Base-by-base conservation (phyloP, 192 early-diverging fungal genomes). In the Umbelopsis sp. region DNA sequence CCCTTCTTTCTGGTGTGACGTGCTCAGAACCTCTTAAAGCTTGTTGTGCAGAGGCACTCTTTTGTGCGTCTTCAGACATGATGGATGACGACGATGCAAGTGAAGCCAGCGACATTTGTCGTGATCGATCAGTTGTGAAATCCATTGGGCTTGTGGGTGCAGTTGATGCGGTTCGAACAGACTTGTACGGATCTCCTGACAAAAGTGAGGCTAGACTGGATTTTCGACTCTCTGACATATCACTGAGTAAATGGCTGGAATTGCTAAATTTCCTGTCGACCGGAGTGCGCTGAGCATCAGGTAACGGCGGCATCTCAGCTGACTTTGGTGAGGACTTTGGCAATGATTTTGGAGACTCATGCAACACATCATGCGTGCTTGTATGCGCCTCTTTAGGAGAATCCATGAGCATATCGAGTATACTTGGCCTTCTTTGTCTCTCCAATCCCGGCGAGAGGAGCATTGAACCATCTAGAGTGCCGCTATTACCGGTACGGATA, bases 351-450 rank as follows among this genome's bases (percentile, higher is more conserved):
- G 31, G 56, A 0, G 56, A 62, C 8, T 62, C 56, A 2, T 62
- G 56, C 29, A 54, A 26, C 3, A 62, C 34, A 62, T 62, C 29
- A n/a, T 29, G 34, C 8, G 20, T 32, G 29, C 31, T 29, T 16
- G 56, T n/a, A 20, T 34, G 14, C 16, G 4, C 34, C 0, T 32
- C 31, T 20, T 62, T 62, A 10, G 66, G 73, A 16, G 65, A 47
- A 51, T 72, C 75, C 70, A 72, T 69, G 14, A 72, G 36, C n/a
- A 72, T 76, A 44, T 76, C 70, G 17, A 76, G 45, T 26, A 71
- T 76, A 29, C 75, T 72, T 14, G 70, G 70, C 34, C 70, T 45
- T 24, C 75, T 36, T 32, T 76, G 69, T 36, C 52, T 26, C 21
- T 62, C 56, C 17, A 62, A 26, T 2, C 32, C 56, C 17, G 56